Conservation (phyloP, 1,284 basidiomycete genomes). For the Papiliotrema fonsecae region DNA sequence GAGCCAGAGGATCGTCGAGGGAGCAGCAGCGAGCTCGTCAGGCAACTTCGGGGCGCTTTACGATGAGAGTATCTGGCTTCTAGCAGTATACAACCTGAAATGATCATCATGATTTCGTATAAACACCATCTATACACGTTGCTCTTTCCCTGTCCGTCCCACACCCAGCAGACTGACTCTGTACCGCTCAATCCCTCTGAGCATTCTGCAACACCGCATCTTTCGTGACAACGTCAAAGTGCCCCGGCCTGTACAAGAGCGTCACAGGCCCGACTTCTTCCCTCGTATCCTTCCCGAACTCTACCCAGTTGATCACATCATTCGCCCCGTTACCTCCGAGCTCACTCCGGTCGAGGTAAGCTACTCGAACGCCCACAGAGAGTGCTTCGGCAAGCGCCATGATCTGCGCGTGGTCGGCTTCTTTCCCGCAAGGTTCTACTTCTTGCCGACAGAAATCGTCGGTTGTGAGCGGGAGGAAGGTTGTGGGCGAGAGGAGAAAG, state of each 20-base stretch:
- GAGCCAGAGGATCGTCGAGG: slow-evolving; percentile 12
- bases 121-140: too few species aligned
- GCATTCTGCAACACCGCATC: slow-evolving; percentile 13
- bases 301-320: slow-evolving; percentile 56
- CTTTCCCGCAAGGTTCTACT: slow-evolving; percentile 74
- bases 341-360: slow-evolving; percentile 67
- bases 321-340: slow-evolving; percentile 19
- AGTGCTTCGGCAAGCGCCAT: slow-evolving; percentile 69
- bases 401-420: slow-evolving; percentile 86
- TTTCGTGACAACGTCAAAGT: slow-evolving; percentile 63
- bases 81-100: too few species aligned
- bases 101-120: too few species aligned
- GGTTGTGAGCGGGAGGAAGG: slow-evolving; percentile 57
- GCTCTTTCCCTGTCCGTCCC: too few species aligned
- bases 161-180: too few species aligned
- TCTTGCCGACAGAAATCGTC: slow-evolving; percentile 67
- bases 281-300: slow-evolving; percentile 56
- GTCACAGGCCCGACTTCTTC: slow-evolving; percentile 46
- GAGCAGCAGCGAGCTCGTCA: slow-evolving; percentile 6
- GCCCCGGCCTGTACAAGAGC: slow-evolving; percentile 72
- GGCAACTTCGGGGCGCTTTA: slow-evolving; percentile 4
- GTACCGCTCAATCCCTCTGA: too few species aligned
- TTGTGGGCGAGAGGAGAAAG: slow-evolving; percentile 71
- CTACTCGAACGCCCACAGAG: slow-evolving; percentile 64
- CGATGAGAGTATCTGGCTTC: too few species aligned